Evolutionary conservation across 179 eudicot species (phyloP).

Genomic region (Drosera spatulata): DNA sequence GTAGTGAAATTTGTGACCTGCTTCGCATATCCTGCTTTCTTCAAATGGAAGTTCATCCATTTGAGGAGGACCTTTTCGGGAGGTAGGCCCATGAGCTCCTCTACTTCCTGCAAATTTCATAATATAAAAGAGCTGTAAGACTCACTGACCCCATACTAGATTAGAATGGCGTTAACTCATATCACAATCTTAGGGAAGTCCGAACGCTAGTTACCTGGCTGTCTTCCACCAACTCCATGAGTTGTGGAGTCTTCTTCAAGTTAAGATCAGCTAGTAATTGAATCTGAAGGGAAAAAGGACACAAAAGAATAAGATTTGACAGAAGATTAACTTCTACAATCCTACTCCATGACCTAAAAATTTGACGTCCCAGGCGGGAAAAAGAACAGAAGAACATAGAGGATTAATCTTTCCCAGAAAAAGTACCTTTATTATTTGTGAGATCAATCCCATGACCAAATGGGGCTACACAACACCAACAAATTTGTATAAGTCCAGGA

Average conservation of each 20-base stretch:
- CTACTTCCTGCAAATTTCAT: constrained; percentile 56
- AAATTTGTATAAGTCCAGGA: background rate
- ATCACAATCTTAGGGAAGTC: constrained; percentile 1
- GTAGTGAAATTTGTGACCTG: constrained; percentile 35
- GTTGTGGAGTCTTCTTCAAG: constrained; percentile 75
- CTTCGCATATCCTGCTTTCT: constrained; percentile 40
- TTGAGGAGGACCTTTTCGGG: constrained; percentile 50
- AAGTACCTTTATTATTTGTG: constrained; percentile 78
- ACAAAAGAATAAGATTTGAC: too few relatives aligned
- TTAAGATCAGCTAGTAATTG: constrained; percentile 69
- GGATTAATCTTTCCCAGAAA: too few relatives aligned
- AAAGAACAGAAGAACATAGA: too few relatives aligned
- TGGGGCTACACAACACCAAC: constrained; percentile 36
- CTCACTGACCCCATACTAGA: too few relatives aligned
- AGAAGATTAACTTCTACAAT: too few relatives aligned
- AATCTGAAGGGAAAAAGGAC: constrained; percentile 26
- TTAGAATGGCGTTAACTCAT: background rate
- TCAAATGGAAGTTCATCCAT: constrained; percentile 51
- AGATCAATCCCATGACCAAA: constrained; percentile 67
- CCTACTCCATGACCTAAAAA: too few relatives aligned
- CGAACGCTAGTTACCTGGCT: constrained; percentile 29
- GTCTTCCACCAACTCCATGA: constrained; percentile 70
- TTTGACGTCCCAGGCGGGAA: too few relatives aligned
- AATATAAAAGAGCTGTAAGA: constrained; percentile 1
- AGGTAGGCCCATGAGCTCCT: constrained; percentile 60